Percentiles rank a stretch among this genome's conserved stretches.
These are phyloP conservation scores for Potentilla sterilis DNA, from an alignment of 306 rosid genomes.

Conservation along the genomic window DNA sequence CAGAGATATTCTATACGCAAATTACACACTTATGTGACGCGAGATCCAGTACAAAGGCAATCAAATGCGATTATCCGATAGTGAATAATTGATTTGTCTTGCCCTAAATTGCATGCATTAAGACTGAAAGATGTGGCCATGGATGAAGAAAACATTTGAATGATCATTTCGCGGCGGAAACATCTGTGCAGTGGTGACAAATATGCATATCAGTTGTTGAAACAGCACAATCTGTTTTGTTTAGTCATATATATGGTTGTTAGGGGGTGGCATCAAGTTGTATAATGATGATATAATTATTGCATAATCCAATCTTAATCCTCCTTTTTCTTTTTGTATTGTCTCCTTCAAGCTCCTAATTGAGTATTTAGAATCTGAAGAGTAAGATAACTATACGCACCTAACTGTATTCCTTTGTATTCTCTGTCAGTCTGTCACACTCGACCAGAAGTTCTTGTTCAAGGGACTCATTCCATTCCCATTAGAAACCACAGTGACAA, in stretches of 20 bases:
- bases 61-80: not conserved
- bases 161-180: not conserved
- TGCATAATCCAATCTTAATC: not conserved
- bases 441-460: not conserved
- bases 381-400: not conserved
- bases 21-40: not conserved
- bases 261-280: conserved; percentile 18
- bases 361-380: not conserved
- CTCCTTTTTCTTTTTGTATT: not conserved
- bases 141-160: not conserved
- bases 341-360: conserved; percentile 3
- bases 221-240: conserved; percentile 13
- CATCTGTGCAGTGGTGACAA: conserved; percentile 12
- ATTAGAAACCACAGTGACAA: not conserved
- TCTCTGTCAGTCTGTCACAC: not conserved
- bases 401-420: not conserved
- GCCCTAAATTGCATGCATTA: not conserved
- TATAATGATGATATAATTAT: not conserved
- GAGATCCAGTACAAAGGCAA: no score
- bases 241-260: conserved; percentile 12
- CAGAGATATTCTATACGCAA: not conserved
- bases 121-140: not conserved
- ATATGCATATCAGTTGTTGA: conserved; percentile 18
- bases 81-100: not conserved
- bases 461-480: conserved; percentile 6